Evolutionary conservation across 2,329 filamentous ascomycete genomes (phyloP), one percentile per base, ranked within the genome.

Genomic region (Verticillium tricorpus): DNA sequence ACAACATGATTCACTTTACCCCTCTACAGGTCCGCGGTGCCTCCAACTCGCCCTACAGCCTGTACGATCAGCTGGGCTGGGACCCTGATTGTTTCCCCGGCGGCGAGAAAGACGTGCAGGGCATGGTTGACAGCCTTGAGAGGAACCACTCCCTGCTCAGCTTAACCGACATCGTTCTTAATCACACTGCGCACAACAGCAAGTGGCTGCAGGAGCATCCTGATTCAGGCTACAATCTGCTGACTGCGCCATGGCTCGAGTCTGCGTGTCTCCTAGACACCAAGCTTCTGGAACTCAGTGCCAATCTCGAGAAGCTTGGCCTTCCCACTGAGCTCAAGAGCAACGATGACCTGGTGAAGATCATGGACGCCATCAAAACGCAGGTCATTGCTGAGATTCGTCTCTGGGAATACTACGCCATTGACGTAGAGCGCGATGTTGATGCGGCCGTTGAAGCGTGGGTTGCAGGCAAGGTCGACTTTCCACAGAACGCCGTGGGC

Each of bases 1-100:
- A 99, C 82, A 99, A 99, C 78, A 97, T 98, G 93, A 88, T 99
- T 63, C 95, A 99, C 76, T 99, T 99, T 75, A 97, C 95, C 2
- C 95, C 95, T 11, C 81, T 99, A 67, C 95, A 96, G 82, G 83
- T 90, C 62, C 88, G 95, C 63, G 95, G 95, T 62, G 84, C 82
- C 55, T 99, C 95, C 59, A 97, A 99, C 73, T 99, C 95, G 1
- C 95, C 95, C 0, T 99, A 98, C 81, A 99, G 95, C 74, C 86
- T 99, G 69, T 97, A 90, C 73, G 91, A 99, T 70, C 96, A 99
- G 78, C 82, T 96, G 25, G 82, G 83, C 55, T 99, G 96, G 81
- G 96, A 99, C 72, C 85, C 89, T 5, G 78, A 79, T 9, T 86
- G 89, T 70, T 99, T 99, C 70, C 92, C 93, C 1, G 86, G 86